Base-by-base conservation (phyloP, 2,329 filamentous ascomycete species). In the Orbilia brochopaga region DNA sequence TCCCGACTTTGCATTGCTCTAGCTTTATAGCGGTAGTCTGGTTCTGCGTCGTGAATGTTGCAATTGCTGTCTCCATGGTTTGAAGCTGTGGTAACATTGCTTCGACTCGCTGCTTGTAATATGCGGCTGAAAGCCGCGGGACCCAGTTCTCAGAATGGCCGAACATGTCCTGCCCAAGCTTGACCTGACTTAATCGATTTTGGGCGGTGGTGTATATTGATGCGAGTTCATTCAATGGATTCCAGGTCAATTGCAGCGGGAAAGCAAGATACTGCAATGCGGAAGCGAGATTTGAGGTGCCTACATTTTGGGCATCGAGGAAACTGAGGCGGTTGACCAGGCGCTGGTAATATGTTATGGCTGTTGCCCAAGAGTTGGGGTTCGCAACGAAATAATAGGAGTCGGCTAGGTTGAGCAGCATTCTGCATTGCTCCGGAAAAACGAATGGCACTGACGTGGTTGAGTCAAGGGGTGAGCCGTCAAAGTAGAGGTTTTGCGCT, bases 1-100 rank as follows among this genome's bases (percentile, higher is more conserved):
- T 54, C 17, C 51, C 51, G n/a, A 54, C 23, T n/a, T 30, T 2
- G 24, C 51, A 54, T 17, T 54, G 51, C 15, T 54, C 27, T 32
- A 4, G 27, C 27, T 32, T 32, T 32, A 32, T 8, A 32, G n/a
- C n/a, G n/a, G n/a, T n/a, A n/a, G n/a, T n/a, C n/a, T n/a, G n/a
- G n/a, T n/a, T n/a, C n/a, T n/a, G n/a, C n/a, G n/a, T n/a, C n/a
- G n/a, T n/a, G n/a, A n/a, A n/a, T n/a, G n/a, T n/a, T n/a, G n/a
- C 37, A 42, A 42, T 13, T 4, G 37, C 37, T 13, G 13, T 17
- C 15, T 42, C 37, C n/a, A 42, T 3, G 4, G 5, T 17, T 15
- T 15, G 3, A 6, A 42, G n/a, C 37, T 42, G 37, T 13, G 5
- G 11, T 4, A 42, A 4, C 37, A 42, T 42, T 42, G n/a, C 15